A percentile compares a stretch with the other conserved stretches of the same genome.
These are phyloP conservation scores for Umbelopsis ramanniana DNA, from an alignment of 192 early-diverging fungal genomes.

Conservation along the genomic window DNA sequence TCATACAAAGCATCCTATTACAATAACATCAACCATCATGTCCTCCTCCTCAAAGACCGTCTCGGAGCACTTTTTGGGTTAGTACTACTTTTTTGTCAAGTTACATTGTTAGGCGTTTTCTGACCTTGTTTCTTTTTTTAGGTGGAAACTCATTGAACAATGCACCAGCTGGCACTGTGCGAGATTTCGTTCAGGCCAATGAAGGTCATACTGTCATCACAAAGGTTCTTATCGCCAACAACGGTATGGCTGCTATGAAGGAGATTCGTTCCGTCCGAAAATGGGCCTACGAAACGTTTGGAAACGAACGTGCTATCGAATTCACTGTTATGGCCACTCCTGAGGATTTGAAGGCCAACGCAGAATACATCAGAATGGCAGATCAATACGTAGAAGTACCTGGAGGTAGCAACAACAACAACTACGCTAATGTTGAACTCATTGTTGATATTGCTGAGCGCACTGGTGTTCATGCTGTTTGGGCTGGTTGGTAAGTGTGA, in stretches of 20 bases:
- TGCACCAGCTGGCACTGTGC: conserved; percentile 66
- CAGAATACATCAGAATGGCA: conserved; percentile 99
- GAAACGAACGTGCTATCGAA: conserved; percentile 92
- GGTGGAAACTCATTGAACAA: conserved; percentile 72
- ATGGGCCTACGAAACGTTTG: conserved; percentile 99
- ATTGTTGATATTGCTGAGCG: conserved; percentile 98
- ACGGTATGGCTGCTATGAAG: conserved; percentile 99
- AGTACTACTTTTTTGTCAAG: background rate
- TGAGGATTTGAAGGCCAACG: conserved; percentile 96
- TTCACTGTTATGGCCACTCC: conserved; percentile 99
- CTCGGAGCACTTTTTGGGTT: conserved; percentile 2
- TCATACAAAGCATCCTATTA: background rate
- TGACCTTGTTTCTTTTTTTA: conserved; percentile 30
- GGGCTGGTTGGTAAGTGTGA: conserved; percentile 96
- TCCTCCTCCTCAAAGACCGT: background rate
- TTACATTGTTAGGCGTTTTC: background rate
- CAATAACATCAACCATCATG: background rate
- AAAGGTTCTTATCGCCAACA: conserved; percentile 97
- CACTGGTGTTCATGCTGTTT: conserved; percentile 92
- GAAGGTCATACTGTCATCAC: conserved; percentile 89
- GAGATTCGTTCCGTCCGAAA: conserved; percentile 97
- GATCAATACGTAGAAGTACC: conserved; percentile 99
- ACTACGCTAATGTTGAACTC: conserved; percentile 98
- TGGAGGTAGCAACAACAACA: conserved; percentile 97
- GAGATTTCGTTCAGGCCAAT: conserved; percentile 77